Percentiles rank a stretch among this genome's conserved stretches.
These are phyloP conservation scores for Citrus sp. DNA, from an alignment of 345 rosid genomes.

Conservation along the genomic window DNA sequence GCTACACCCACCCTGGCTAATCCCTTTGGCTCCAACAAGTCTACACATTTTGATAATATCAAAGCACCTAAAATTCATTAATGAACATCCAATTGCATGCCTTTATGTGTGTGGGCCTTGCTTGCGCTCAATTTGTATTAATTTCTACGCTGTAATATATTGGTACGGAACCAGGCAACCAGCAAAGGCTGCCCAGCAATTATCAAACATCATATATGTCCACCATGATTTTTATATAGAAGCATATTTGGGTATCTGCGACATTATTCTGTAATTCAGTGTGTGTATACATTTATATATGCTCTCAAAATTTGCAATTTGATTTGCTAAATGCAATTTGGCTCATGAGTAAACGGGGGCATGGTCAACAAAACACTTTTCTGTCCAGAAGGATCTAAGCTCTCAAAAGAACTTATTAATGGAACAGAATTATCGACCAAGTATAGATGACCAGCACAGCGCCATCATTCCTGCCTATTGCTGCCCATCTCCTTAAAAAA, in stretches of 20 bases:
- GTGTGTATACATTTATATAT: no score
- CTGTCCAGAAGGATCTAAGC: background rate
- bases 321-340: no score
- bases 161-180: background rate
- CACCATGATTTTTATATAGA: background rate
- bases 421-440: background rate
- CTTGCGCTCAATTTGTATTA: background rate
- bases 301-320: background rate
- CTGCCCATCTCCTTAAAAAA: conserved; percentile 15
- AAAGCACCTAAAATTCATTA: background rate
- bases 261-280: background rate
- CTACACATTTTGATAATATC: background rate
- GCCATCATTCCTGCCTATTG: conserved; percentile 24
- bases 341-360: background rate
- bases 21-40: background rate
- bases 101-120: no score
- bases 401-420: background rate
- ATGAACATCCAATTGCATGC: background rate
- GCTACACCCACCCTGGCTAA: background rate
- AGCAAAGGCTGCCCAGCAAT: background rate
- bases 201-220: background rate
- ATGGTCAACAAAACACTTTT: background rate
- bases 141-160: no score
- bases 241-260: background rate
- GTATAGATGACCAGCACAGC: background rate